Evolutionary conservation across 495 filamentous ascomycete genomes (phyloP), one percentile per base, ranked within the genome.

Genomic region (Copromyces sp.): DNA sequence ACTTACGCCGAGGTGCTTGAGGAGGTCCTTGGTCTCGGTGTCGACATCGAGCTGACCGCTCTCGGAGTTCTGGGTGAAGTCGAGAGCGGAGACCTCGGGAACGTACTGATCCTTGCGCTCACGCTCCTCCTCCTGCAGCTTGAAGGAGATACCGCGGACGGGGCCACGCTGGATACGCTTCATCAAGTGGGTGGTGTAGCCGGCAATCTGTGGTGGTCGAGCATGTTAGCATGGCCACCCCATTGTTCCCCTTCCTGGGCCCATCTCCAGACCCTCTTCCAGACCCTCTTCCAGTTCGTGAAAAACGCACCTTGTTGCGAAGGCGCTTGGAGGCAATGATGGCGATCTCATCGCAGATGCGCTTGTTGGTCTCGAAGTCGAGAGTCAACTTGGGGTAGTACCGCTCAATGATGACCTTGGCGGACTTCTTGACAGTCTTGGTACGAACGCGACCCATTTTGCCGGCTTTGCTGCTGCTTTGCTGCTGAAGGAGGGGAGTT

Each of bases 21-120:
- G 87, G 79, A 99, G 86, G 82, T 98, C 95, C 90, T 98, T 97
- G 81, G 95, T 99, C 85, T 99, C 96, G 81, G 87, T 81, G 82
- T 99, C 95, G 77, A 99, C 92, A 76, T 99, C 96, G 81, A 99
- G 88, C 82, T 92, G 90, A 76, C 96, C 96, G 80, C 86, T 90
- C 87, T 98, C 95, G 80, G 89, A 90, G 81, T 90, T 90, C 87
- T 95, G 92, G 78, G 90, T 90, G 87, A 97, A 95, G 88, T 98
- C 96, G 82, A 99, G 92, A 79, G 96, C 95, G 53, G 96, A 98
- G 78, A 99, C 87, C 86, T 99, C 95, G 77, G 96, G 96, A 74
- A 99, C 95, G 87, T 97, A 99, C 90, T 99, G 96, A 89, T 99
- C 95, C 92, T 99, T 99, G 81, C 95, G 91, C 88, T 99, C 95